Percentiles rank a stretch among this genome's conserved stretches.
phyloP scores from a whole-genome alignment of 2,329 filamentous ascomycete species.

The Gremmenia infestans region DNA sequence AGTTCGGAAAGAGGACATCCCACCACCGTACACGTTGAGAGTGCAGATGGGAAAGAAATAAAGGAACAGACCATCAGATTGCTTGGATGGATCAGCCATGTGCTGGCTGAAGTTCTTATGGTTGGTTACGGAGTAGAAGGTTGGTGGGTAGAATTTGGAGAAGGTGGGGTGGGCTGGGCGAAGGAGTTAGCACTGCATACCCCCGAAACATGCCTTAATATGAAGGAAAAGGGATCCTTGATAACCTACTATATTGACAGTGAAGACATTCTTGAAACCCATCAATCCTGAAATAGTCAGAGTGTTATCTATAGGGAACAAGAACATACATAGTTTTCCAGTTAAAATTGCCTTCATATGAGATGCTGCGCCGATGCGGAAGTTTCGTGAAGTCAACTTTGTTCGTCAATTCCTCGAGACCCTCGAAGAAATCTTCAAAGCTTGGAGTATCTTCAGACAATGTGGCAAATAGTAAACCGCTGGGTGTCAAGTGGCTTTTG shows the following conservation, averaged over 20 bases:
- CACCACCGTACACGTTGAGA: slow-evolving; percentile 52
- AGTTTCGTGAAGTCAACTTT: slow-evolving; percentile 50
- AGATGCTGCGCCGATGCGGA: slow-evolving; percentile 46
- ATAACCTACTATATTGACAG: slow-evolving; percentile 43
- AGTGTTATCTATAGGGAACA: neutral
- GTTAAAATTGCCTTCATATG: slow-evolving; percentile 53
- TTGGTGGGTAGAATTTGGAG: slow-evolving; percentile 48
- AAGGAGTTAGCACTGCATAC: too few species aligned
- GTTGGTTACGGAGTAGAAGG: slow-evolving; percentile 50
- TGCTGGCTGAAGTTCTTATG: slow-evolving; percentile 52
- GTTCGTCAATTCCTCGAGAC: slow-evolving; percentile 43
- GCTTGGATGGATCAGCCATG: slow-evolving; percentile 47
- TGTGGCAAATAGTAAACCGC: slow-evolving; percentile 48
- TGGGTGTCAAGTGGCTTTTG: slow-evolving; percentile 39
- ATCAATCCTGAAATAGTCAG: slow-evolving; percentile 39
- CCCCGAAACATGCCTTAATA: too few species aligned
- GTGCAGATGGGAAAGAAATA: slow-evolving; percentile 55
- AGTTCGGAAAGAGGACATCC: slow-evolving; percentile 52
- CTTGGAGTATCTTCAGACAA: slow-evolving; percentile 42
- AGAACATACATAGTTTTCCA: slow-evolving; percentile 51
- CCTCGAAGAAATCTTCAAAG: slow-evolving; percentile 50
- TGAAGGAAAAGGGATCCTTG: too few species aligned
- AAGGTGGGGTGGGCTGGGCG: slow-evolving; percentile 45
- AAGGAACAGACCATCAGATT: slow-evolving; percentile 49
- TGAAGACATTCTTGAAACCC: slow-evolving; percentile 55